Base-by-base conservation (phyloP, 495 filamentous ascomycete species). In the Aspergillus carlsbadensis region DNA sequence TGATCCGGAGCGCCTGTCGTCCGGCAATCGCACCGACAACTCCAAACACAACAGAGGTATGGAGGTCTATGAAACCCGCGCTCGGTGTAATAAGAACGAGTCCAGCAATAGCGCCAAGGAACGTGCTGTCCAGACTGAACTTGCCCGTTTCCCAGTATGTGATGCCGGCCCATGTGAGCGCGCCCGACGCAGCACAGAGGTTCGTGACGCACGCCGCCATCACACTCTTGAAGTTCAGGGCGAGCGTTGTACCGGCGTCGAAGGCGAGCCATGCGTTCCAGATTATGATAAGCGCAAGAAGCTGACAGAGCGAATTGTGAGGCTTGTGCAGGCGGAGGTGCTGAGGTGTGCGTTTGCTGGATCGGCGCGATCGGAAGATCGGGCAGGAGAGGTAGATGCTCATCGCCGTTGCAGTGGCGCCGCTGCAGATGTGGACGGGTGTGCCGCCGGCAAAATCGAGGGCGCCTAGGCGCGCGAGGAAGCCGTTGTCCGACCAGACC, bases 231-330 rank as follows among this genome's bases (percentile, higher is more conserved):
- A 79, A 74, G 58, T 76, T 79, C 2, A 75, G 58, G 1, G 61
- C 62, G 7, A 81, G 66, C 0, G 74, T 76, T 1, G 76, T 78
- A 11, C 78, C 78, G 2, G 75, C 78, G 59, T 84, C 82, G 67
- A 84, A 84, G 37, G 78, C 78, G 31, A 78, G 67, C 78, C 78
- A 81, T 13, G 76, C 72, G 56, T 80, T 78, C 80, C 80, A 83
- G 56, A 82, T 79, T 43, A 80, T 70, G 47, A 78, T 68, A 11
- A 78, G 76, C 6, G 79, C 77, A 10, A 82, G 64, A 36, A 82
- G 76, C 48, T 79, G 75, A 54, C 69, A 75, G 47, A 78, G 69
- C 35, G 68, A 66, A 47, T 79, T 81, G 36, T 78, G 75, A 0
- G 78, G 78, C 15, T 73, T 66, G 60, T 79, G 77, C 21, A 79